Base-by-base conservation (phyloP, 2,329 filamentous ascomycete species). In the Scedosporium aurantiacum region DNA sequence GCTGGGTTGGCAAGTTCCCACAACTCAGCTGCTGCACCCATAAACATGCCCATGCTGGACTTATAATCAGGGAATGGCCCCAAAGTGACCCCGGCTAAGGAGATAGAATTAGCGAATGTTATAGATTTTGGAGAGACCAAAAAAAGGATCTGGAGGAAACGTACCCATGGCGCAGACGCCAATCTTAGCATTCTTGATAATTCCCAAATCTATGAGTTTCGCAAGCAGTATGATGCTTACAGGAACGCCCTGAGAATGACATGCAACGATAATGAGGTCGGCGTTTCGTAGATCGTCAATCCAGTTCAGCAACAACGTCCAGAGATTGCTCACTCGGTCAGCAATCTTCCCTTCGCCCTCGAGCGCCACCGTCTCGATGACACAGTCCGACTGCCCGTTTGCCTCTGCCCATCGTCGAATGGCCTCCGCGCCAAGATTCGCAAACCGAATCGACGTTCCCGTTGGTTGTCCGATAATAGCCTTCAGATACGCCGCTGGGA, bases 291-390 rank as follows among this genome's bases (percentile, higher is more conserved):
- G 88, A 65, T 93, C 87, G 43, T 96, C 91, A 65, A 97, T 90
- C 90, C 91, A 96, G 72, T 97, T 97, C 28, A 97, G 79, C 61
- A 99, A 79, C 8, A 97, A 79, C 73, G 93, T 96, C 94, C 94
- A 99, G 5, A 99, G 76, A 45, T 95, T 89, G 63, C 95, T 89
- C 1, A 97, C 91, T 5, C 94, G 83, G 64, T 97, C 92, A 2
- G 83, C 83, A 56, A 99, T 94, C 71, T 90, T 91, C 25, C 94
- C 94, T 74, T 99, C 94, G 23, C 93, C 93, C 74, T 99, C 94
- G 0, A 99, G 80, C 0, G 93, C 91, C 14, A 97, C 89, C 70
- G 95, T 97, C 69, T 97, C 91, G 61, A 99, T 90, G 66, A 95
- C 88, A 64, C 83, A 86, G 64, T 91, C 88, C 2, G 80, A 76